These are phyloP conservation scores for Carallia brachiata DNA, from an alignment of 345 rosid species.

Conservation along the genomic window DNA sequence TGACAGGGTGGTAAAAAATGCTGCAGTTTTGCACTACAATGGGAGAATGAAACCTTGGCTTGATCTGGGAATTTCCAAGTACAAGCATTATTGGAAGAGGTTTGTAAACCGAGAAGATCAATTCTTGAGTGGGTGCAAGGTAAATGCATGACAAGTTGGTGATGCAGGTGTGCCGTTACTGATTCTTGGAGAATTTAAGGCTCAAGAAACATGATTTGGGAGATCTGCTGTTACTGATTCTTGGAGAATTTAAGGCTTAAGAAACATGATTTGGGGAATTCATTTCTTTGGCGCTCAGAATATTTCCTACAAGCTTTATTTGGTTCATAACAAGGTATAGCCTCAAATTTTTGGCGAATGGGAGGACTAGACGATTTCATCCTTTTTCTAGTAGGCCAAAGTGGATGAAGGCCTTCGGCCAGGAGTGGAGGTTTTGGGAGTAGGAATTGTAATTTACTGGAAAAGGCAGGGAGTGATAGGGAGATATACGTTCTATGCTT, in stretches of 20 bases:
- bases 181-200: constrained; percentile 8
- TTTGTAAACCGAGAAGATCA: constrained; percentile 21
- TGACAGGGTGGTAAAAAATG: constrained; percentile 15
- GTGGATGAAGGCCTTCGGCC: constrained; percentile 14
- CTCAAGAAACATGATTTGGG: constrained; percentile 18
- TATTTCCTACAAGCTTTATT: constrained; percentile 22
- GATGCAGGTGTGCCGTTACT: constrained; percentile 10
- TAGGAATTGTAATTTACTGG: constrained; percentile 6
- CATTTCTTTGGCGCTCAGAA: constrained; percentile 19
- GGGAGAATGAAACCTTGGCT: constrained; percentile 40
- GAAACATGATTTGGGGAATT: constrained; percentile 15
- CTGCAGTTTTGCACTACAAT: constrained; percentile 32
- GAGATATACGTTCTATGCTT: constrained; percentile 16
- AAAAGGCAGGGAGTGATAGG: constrained; percentile 16
- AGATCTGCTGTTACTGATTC: neutral
- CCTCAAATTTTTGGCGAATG: constrained; percentile 31
- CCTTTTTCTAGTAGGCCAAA: constrained; percentile 14
- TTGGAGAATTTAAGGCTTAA: constrained; percentile 12
- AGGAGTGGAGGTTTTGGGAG: constrained; percentile 8
- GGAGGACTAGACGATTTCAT: neutral
- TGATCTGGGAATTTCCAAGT: constrained; percentile 30
- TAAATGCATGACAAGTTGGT: constrained; percentile 41
- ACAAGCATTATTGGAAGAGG: constrained; percentile 31
- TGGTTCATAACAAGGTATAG: constrained; percentile 10
- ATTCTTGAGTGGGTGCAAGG: constrained; percentile 24